Evolutionary conservation across 2,329 filamentous ascomycete genomes (phyloP), one percentile per base, ranked within the genome.

Genomic region (Ceratocystis cacaofunesta): DNA sequence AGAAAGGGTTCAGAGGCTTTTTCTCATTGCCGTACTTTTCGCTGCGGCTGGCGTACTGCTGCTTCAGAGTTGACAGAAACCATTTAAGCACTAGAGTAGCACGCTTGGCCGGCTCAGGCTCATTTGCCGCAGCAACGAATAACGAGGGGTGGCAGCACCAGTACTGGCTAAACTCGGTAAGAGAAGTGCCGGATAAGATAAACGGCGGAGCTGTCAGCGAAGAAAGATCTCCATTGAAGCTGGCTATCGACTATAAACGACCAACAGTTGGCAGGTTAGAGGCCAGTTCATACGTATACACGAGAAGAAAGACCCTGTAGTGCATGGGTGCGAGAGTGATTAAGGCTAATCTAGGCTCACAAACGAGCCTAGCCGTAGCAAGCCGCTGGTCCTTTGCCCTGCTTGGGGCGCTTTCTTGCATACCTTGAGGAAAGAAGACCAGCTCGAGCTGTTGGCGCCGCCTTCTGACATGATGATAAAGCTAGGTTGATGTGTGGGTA

Each of bases 1-100:
- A 78, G 77, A 99, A 97, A 0, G 94, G 94, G 73, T 99, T 97
- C 67, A 99, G 78, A 1, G 92, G 92, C 80, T 97, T 99, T 85
- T 97, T 97, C 80, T 96, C 92, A 72, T 90, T 94, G 62, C 90
- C 91, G 69, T 81, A 85, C 71, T 85, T 78, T 70, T 96, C 92
- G 73, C 89, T 95, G 67, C 82, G 81, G 72, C 80, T 84, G 66
- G 83, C 83, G 71, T 86, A 85, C 74, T 95, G 90, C 76, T 95
- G 90, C 78, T 94, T 95, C 63, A 97, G 80, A 2, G 92, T 96
- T 72, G 86, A 92, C 65, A 97, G 78, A 78, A 96, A 97, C 92
- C 92, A 97, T 76, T 92, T 95, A 71, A 96, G 79, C n/a, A 97
- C 92, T 43, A 92, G 80, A 70, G 95, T 77, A 22, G 90, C 87